These are phyloP conservation scores for Huntiella omanensis DNA, from an alignment of 2,329 filamentous ascomycete species.

Conservation along the genomic window DNA sequence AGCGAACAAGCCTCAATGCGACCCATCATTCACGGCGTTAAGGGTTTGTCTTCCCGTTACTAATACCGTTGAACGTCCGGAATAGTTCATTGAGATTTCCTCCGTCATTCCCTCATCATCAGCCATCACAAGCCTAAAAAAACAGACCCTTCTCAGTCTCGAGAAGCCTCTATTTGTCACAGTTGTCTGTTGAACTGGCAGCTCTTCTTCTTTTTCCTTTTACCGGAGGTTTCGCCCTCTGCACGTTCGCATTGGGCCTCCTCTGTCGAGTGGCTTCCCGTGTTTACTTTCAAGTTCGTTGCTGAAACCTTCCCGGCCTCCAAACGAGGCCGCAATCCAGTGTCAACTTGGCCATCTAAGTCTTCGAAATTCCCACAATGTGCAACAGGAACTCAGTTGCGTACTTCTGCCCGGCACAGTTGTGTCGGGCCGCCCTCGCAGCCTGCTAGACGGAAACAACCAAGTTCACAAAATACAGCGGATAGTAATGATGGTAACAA, in stretches of 20 bases:
- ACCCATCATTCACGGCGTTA: no score
- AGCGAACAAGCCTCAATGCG: background rate
- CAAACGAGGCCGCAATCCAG: constrained; percentile 7
- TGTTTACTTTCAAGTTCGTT: constrained; percentile 10
- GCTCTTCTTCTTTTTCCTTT: background rate
- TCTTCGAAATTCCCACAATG: background rate
- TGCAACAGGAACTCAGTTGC: background rate
- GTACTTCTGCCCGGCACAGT: constrained; percentile 5
- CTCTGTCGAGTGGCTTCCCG: constrained; percentile 4
- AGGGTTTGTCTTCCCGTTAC: background rate
- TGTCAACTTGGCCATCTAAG: constrained; percentile 6
- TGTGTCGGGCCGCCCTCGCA: background rate
- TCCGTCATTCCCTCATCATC: constrained; percentile 2
- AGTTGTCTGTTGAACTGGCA: background rate
- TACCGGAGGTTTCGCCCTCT: constrained; percentile 9
- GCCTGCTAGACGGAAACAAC: background rate
- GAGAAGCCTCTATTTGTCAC: background rate
- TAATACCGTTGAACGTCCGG: background rate
- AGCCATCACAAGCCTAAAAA: constrained; percentile 6
- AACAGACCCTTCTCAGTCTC: background rate
- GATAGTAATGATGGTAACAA: background rate
- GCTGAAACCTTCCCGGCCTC: constrained; percentile 4
- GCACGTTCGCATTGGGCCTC: constrained; percentile 7
- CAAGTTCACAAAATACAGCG: background rate
- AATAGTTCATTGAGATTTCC: background rate